phyloP scores from a whole-genome alignment of 805 yeast species.

The Zygosaccharomyces pseudorouxii region DNA sequence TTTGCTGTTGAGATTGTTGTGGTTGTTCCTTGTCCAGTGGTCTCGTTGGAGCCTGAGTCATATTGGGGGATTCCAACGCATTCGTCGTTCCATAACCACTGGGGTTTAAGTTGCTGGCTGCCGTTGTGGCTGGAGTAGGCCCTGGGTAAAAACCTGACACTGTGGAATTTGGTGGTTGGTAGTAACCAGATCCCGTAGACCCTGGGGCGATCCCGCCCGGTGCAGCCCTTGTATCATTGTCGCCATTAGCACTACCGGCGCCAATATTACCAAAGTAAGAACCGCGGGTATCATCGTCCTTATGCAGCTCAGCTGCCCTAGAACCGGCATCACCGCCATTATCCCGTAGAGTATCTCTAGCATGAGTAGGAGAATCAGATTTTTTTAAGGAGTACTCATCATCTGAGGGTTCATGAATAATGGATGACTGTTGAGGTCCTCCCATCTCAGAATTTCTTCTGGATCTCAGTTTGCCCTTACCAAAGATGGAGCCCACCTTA shows the following conservation, averaged over 20 bases:
- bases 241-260: neutral
- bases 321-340: neutral
- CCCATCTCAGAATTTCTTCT: slow-evolving; percentile 13
- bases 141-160: neutral
- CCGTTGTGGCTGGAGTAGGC: slow-evolving; percentile 2
- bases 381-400: slow-evolving; percentile 4
- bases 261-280: neutral
- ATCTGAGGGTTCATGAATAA: slow-evolving; percentile 10
- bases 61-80: neutral
- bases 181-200: slow-evolving; percentile 2
- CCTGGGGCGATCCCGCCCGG: neutral
- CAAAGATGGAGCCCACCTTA: slow-evolving; percentile 70
- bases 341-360: slow-evolving; percentile 12
- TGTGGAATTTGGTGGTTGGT: slow-evolving; percentile 1
- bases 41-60: slow-evolving; percentile 4
- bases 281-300: neutral
- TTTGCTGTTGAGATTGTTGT: neutral
- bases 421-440: slow-evolving; percentile 2
- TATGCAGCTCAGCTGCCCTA: neutral
- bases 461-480: slow-evolving; percentile 50
- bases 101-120: slow-evolving; percentile 2
- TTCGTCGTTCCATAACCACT: neutral
- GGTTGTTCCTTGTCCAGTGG: neutral
- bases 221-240: neutral
- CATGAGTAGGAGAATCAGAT: slow-evolving; percentile 6